Evolutionary conservation across 176 grass and related monocot species (phyloP), one percentile per base, ranked within the genome.

Genomic region (Zoysia japonica): DNA sequence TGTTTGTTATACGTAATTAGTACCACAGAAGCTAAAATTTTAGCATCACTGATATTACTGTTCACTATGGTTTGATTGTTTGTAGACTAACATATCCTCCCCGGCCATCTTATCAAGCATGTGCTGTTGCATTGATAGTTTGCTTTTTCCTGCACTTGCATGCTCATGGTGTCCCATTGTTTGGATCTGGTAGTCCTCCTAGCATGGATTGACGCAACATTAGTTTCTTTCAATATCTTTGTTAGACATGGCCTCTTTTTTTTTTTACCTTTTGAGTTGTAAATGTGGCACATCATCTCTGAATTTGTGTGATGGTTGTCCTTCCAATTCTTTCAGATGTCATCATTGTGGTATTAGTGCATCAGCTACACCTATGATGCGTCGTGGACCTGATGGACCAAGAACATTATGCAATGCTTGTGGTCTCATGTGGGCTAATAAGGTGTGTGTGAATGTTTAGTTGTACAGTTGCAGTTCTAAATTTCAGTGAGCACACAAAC

Each of bases 341-440:
- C 92, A 90, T 90, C 95, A 97, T 67, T 97, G 95, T 85, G 89
- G 92, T 52, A 94, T 80, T 75, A 90, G 54, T 82, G 85, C 91
- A 71, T 83, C 86, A 9, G 70, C 81, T 65, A 97, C 95, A 47
- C 95, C 95, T 79, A 97, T 97, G 95, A 97, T 97, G 95, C 92
- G 95, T 10, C 89, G 89, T 65, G 95, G 95, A 82, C 95, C 95
- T 85, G 89, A 97, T 48, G 95, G 95, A 52, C 95, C 95, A 69
- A 97, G 95, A 78, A 97, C 95, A 19, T 85, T 97, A 59, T 97
- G 95, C 78, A 97, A 97, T 87, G 95, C 95, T 65, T 97, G 95
- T 52, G 95, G 95, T 52, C 86, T 97, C 69, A 97, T 97, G 95
- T 97, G 95, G 95, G 95, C 95, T 78, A 97, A 97, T 75, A 97